A percentile compares a stretch with the other conserved stretches of the same genome.
Conservation (phyloP, 2,329 filamentous ascomycete genomes). For the Arthrobotrys conoides region DNA sequence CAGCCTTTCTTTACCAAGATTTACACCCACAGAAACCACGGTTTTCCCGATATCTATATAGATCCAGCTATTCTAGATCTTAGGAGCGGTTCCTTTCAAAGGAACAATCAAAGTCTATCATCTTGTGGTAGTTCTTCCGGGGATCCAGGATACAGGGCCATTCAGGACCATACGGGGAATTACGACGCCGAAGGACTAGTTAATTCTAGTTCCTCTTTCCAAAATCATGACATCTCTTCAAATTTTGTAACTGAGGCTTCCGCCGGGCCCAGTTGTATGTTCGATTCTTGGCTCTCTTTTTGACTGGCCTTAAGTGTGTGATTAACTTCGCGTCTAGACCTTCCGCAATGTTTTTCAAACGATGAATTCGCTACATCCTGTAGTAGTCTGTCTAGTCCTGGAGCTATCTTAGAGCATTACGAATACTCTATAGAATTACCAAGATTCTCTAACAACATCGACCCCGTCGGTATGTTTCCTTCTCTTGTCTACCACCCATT, state of each 20-base stretch:
- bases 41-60: neutral
- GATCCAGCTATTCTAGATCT: neutral
- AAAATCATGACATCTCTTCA: neutral
- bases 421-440: no score
- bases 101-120: neutral
- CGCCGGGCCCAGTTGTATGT: conserved; percentile 9
- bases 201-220: neutral
- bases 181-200: neutral
- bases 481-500: no score
- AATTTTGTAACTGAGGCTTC: conserved; percentile 7
- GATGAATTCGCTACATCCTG: no score
- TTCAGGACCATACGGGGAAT: conserved; percentile 1
- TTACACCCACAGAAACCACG: no score
- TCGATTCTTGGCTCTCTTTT: neutral
- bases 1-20: no score
- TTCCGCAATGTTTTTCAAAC: no score
- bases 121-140: conserved; percentile 6
- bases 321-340: neutral
- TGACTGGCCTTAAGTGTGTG: neutral
- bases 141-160: conserved; percentile 1
- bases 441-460: no score
- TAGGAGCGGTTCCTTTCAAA: neutral
- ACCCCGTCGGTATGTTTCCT: no score
- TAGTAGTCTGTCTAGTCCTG: no score
- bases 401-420: no score